These are phyloP conservation scores for Saccharomyces hybrid DNA, from an alignment of 1,139 yeast species.

Conservation along the genomic window DNA sequence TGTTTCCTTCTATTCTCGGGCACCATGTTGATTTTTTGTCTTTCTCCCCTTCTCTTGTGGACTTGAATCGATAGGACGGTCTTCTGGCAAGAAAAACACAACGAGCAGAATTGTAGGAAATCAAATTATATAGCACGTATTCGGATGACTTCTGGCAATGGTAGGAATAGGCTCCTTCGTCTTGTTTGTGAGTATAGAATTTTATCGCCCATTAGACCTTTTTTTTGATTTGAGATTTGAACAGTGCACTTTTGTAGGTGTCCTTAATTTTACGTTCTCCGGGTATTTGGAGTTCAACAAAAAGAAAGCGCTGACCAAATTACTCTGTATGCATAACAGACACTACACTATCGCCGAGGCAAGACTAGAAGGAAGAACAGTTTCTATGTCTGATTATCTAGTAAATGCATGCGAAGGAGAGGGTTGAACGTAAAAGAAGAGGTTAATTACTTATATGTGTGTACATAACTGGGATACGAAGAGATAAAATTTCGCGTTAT, in stretches of 20 bases:
- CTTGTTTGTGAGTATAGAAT: neutral
- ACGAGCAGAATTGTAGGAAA: neutral
- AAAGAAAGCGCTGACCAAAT: neutral
- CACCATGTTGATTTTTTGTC: constrained; percentile 2
- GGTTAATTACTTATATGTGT: constrained; percentile 1
- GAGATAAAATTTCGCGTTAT: neutral
- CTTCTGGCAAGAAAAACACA: neutral
- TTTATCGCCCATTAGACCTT: neutral
- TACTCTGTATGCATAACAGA: neutral
- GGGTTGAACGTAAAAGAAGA: neutral
- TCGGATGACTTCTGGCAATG: neutral
- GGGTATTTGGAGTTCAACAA: neutral
- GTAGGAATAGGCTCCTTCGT: neutral
- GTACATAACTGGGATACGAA: neutral
- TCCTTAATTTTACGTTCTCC: neutral
- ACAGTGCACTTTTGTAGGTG: neutral
- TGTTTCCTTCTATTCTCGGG: constrained; percentile 13
- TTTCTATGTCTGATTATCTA: neutral
- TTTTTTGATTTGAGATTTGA: constrained; percentile 1
- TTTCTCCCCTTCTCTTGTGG: neutral
- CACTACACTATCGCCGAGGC: neutral
- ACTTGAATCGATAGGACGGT: neutral
- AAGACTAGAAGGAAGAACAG: neutral
- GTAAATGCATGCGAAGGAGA: neutral
- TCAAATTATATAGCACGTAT: neutral